Evolutionary conservation across 2,329 filamentous ascomycete genomes (phyloP), one percentile per base, ranked within the genome.

Genomic region (Penicillium concentricum): DNA sequence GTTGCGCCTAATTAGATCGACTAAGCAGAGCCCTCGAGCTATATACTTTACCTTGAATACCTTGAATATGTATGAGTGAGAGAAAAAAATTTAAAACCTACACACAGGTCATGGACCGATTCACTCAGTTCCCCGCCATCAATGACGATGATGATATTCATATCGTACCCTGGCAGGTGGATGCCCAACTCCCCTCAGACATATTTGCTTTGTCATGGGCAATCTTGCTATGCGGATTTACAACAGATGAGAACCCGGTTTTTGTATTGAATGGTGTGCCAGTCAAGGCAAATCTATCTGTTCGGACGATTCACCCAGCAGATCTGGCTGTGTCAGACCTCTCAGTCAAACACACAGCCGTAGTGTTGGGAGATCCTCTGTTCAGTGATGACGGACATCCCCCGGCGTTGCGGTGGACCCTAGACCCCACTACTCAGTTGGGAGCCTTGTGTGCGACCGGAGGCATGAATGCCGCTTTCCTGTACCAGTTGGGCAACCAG

Each of bases 211-310:
- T 66, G 47, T 64, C 66, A 38, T 75, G 73, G 72, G 72, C 70
- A 28, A 24, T 56, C 4, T 59, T 73, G 18, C 60, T 74, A 45
- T 59, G 61, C 41, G 59, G 62, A 32, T 68, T 71, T 47, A 74
- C 72, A n/a, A 65, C 64, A 32, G 67, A 72, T 35, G 67, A 72
- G 47, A 57, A 44, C 28, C 72, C 70, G n/a, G 64, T 70, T 18
- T 73, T 76, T 55, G 39, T 55, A 16, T 47, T 72, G 34, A 65
- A 74, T 44, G 63, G 63, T 20, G 46, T 50, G 12, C 63, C 69
- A 24, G 64, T 73, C 41, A 68, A 67, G 55, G 67, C 54, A 48
- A 61, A 72, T 57, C 45, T 67, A 32, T 54, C 51, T 20, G 22
- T 61, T 26, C 55, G 53, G 35, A 61, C 46, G 6, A 62, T 69